These are phyloP conservation scores for Tuber indicum DNA, from an alignment of 495 filamentous ascomycete species.

Conservation along the genomic window DNA sequence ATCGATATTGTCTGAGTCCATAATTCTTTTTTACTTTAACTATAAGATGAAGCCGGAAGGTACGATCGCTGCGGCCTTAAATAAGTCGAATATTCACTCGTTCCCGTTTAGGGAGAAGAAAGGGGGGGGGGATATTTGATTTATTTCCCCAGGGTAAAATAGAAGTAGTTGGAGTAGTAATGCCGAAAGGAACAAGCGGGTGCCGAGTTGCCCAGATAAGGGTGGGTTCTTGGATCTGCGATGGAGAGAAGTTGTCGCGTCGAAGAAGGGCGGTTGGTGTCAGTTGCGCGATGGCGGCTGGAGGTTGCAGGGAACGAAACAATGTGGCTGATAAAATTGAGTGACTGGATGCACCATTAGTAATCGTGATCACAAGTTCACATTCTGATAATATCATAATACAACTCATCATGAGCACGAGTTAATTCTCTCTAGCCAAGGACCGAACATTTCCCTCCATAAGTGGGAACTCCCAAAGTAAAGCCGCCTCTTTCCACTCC, in stretches of 20 bases:
- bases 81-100: constrained; percentile 4
- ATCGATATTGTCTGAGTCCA: constrained; percentile 35
- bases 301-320: not conserved
- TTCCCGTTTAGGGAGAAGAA: constrained; percentile 5
- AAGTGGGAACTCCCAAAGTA: not conserved
- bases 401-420: not conserved
- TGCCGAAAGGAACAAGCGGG: constrained; percentile 20
- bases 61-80: constrained; percentile 9
- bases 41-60: not conserved
- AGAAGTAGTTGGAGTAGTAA: not conserved
- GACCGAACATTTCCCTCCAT: not conserved
- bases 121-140: constrained; percentile 3
- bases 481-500: not conserved
- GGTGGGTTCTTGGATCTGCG: not conserved
- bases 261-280: not conserved
- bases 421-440: not conserved
- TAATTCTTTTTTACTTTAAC: constrained; percentile 10
- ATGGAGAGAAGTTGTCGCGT: constrained; percentile 4
- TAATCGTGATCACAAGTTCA: not conserved
- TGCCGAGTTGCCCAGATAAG: constrained; percentile 20
- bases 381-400: not conserved
- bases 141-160: not conserved
- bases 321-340: not conserved
- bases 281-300: constrained; percentile 3
- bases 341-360: not conserved